A percentile compares a stretch with the other conserved stretches of the same genome.
Evolutionary conservation across 192 early-diverging fungal species (phyloP).

Genomic region (Rhizoclosmatium globosum): DNA sequence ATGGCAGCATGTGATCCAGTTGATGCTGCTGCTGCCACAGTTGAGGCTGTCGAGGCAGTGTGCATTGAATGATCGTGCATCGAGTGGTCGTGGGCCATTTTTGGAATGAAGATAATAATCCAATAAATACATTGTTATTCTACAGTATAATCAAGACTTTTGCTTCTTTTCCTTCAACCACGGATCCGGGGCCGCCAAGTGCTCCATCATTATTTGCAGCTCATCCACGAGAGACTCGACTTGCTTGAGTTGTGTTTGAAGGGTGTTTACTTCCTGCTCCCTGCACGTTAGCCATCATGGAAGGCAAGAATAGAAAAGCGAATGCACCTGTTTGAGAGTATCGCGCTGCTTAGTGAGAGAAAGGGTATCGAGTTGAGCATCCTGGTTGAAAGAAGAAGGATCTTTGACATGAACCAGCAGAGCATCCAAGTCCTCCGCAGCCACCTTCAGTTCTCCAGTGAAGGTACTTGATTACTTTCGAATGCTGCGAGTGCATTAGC

Average conservation of each 20-base stretch:
- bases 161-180: not conserved
- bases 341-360: too few relatives aligned
- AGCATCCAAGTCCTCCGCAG: not conserved
- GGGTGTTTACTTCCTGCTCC: not conserved
- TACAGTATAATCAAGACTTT: not conserved
- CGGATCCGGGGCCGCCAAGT: not conserved
- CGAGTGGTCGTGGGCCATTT: conserved; percentile 20
- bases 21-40: not conserved
- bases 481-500: too few relatives aligned
- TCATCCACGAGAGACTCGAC: conserved; percentile 21
- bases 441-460: not conserved
- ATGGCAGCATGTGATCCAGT: not conserved
- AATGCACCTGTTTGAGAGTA: not conserved
- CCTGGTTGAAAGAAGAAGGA: not conserved
- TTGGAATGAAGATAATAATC: not conserved
- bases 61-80: conserved; percentile 11
- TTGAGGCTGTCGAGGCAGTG: not conserved
- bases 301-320: not conserved
- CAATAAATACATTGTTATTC: not conserved
- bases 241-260: not conserved
- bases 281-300: not conserved
- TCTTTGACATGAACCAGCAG: not conserved
- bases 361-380: not conserved
- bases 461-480: not conserved
- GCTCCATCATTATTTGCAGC: not conserved